These are phyloP conservation scores for Saksenaea vasiformis DNA, from an alignment of 371 early-diverging fungal genomes.

Conservation along the genomic window DNA sequence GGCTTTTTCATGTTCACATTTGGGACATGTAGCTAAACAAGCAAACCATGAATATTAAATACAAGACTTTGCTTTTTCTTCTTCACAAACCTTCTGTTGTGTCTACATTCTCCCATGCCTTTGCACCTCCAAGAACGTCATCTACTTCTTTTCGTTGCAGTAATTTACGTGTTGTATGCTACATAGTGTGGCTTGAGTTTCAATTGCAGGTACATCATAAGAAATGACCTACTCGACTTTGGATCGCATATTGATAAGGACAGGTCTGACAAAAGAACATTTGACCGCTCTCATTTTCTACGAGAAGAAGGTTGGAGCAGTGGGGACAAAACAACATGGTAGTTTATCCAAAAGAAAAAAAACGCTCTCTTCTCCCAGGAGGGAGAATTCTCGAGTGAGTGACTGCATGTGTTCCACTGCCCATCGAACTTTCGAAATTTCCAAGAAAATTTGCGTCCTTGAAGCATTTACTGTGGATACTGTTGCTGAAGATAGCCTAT, in stretches of 20 bases:
- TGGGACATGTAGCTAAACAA: slow-evolving; percentile 73
- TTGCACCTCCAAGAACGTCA: slow-evolving; percentile 92
- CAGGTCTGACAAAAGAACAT: slow-evolving; percentile 88
- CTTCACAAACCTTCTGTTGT: slow-evolving; percentile 72
- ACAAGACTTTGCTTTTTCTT: not conserved
- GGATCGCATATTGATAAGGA: slow-evolving; percentile 81
- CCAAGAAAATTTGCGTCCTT: too few relatives aligned
- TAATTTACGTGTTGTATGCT: slow-evolving; percentile 57
- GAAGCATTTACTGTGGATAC: too few relatives aligned
- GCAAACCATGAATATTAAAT: slow-evolving; percentile 2
- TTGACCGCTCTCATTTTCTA: slow-evolving; percentile 70
- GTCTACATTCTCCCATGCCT: slow-evolving; percentile 93
- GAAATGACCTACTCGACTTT: slow-evolving; percentile 41
- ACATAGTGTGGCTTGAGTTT: slow-evolving; percentile 13
- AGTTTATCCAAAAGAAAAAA: not conserved
- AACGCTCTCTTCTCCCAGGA: too few relatives aligned
- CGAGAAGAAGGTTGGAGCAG: slow-evolving; percentile 82
- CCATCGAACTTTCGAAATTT: too few relatives aligned
- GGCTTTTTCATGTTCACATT: slow-evolving; percentile 87
- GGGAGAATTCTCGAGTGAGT: too few relatives aligned
- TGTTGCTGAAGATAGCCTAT: too few relatives aligned
- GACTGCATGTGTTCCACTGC: too few relatives aligned
- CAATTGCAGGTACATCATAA: not conserved
- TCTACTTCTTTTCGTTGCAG: slow-evolving; percentile 88
- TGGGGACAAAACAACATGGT: slow-evolving; percentile 87